Evolutionary conservation across 306 rosid genomes (phyloP).

Genomic region (Gleditsia sinensis): DNA sequence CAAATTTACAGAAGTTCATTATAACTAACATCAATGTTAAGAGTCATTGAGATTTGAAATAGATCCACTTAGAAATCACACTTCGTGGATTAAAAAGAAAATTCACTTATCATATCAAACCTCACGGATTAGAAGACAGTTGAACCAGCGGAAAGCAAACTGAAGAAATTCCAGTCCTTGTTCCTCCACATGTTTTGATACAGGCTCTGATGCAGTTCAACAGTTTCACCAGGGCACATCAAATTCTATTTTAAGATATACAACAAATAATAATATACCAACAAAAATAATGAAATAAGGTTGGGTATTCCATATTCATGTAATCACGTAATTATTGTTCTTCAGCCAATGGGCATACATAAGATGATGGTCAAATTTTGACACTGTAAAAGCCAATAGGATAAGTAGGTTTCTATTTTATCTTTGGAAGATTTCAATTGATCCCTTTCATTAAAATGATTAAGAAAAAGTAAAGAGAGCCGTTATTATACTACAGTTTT

Average conservation of each 20-base stretch:
- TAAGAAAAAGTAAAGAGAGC: not conserved
- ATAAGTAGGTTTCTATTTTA: conserved; percentile 1
- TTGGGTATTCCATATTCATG: conserved; percentile 15
- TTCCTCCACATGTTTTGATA: conserved; percentile 86
- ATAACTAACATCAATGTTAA: not conserved
- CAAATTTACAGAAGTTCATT: conserved; percentile 7
- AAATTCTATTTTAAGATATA: conserved; percentile 32
- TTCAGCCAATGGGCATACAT: not conserved
- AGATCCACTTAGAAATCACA: conserved; percentile 18
- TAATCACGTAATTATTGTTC: not conserved
- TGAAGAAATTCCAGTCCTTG: conserved; percentile 97
- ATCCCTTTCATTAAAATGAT: not conserved
- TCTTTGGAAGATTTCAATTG: conserved; percentile 10
- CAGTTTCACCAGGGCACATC: conserved; percentile 31
- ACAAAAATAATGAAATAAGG: conserved; percentile 12
- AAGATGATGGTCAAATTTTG: not conserved
- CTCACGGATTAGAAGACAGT: conserved; percentile 97
- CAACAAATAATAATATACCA: not conserved
- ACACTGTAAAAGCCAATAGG: conserved; percentile 7
- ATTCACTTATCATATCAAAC: conserved; percentile 43
- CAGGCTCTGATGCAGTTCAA: conserved; percentile 64
- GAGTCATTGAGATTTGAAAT: not conserved
- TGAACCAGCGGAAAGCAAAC: conserved; percentile 99
- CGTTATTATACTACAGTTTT: not conserved
- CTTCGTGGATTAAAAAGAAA: conserved; percentile 6